Evolutionary conservation across 306 rosid species (phyloP).

Genomic region (Lagenaria siceraria): DNA sequence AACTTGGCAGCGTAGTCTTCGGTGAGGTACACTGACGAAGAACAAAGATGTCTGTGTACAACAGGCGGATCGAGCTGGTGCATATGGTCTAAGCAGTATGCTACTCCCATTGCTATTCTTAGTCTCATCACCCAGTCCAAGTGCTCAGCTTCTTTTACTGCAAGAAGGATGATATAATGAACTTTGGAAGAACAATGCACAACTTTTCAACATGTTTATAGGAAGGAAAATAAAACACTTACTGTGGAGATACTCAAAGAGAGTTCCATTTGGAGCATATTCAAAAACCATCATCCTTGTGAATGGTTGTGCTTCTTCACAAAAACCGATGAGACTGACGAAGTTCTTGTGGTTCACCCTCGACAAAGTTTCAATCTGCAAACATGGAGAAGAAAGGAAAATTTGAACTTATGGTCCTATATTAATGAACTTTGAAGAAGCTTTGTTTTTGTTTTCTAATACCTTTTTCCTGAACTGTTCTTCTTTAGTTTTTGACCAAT

Average conservation of each 20-base stretch:
- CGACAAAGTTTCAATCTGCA: constrained; percentile 61
- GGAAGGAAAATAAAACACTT: constrained; percentile 14
- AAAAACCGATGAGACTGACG: constrained; percentile 69
- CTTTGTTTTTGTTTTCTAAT: neutral
- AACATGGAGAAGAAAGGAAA: neutral
- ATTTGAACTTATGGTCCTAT: neutral
- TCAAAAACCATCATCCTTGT: constrained; percentile 95
- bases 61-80: constrained; percentile 66
- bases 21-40: constrained; percentile 65
- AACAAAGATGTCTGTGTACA: constrained; percentile 35
- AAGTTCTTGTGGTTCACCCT: constrained; percentile 88
- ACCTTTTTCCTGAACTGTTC: constrained; percentile 68
- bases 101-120: constrained; percentile 86
- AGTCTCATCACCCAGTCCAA: constrained; percentile 74
- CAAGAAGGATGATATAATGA: constrained; percentile 10
- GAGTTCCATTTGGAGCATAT: constrained; percentile 93
- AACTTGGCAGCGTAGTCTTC: constrained; percentile 88
- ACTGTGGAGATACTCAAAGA: constrained; percentile 87
- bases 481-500: constrained; percentile 65
- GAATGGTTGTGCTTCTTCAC: constrained; percentile 78
- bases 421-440: neutral
- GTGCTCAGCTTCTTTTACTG: constrained; percentile 85
- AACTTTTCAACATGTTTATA: neutral
- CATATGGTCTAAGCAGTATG: constrained; percentile 76
- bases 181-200: neutral